These are phyloP conservation scores for Cyclaneusma minus DNA, from an alignment of 2,329 filamentous ascomycete genomes.

Conservation along the genomic window DNA sequence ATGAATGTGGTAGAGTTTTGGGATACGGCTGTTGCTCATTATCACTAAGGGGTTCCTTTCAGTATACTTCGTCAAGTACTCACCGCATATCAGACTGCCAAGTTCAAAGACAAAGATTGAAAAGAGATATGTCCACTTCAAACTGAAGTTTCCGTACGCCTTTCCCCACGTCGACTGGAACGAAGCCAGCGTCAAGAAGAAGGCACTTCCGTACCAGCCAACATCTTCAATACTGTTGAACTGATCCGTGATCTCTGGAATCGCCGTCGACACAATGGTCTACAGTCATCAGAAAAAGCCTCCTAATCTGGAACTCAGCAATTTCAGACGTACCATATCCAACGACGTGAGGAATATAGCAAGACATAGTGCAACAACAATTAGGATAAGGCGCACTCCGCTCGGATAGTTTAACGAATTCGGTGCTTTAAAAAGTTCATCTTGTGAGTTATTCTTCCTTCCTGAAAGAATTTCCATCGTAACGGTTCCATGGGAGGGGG, in stretches of 20 bases:
- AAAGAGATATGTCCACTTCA: conserved; percentile 18
- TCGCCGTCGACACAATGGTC: conserved; percentile 4
- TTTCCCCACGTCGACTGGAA: conserved; percentile 19
- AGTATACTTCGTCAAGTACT: neutral
- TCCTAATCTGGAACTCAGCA: neutral
- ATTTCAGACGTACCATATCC: conserved; percentile 23
- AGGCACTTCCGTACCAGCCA: conserved; percentile 19
- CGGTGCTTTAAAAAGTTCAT: too few species aligned
- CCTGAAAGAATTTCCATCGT: too few species aligned
- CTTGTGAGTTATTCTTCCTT: too few species aligned
- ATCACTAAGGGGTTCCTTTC: neutral
- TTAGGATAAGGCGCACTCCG: conserved; percentile 19
- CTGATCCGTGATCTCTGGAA: conserved; percentile 4
- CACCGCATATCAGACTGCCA: conserved; percentile 21
- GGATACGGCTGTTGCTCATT: conserved; percentile 8
- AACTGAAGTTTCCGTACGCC: conserved; percentile 18
- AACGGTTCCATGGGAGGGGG: too few species aligned
- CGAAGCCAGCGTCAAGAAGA: conserved; percentile 23
- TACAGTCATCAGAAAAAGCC: neutral
- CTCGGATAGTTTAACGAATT: conserved; percentile 17
- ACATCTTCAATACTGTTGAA: conserved; percentile 6
- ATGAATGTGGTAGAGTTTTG: conserved; percentile 20
- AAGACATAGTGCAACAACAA: conserved; percentile 30
- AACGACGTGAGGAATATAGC: conserved; percentile 32
- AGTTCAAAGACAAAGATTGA: conserved; percentile 22